These are phyloP conservation scores for Rhododendron simsii DNA, from an alignment of 148 eudicot species.

Conservation along the genomic window DNA sequence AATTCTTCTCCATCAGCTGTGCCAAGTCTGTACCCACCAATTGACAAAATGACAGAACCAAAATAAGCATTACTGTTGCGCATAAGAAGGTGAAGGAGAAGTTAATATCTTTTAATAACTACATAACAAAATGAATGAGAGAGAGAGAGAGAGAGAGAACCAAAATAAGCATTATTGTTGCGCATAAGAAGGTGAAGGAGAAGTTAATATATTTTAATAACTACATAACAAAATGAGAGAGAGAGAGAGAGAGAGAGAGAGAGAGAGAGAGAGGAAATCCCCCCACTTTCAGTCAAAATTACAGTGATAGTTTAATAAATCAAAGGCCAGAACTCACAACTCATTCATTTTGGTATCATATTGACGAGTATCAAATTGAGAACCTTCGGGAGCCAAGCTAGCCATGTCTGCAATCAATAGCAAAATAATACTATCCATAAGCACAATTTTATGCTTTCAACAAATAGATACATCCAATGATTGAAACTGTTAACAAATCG, in stretches of 20 bases:
- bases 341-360: slow-evolving; percentile 31
- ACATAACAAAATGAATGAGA: too few species aligned
- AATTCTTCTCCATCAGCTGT: slow-evolving; percentile 27
- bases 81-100: too few species aligned
- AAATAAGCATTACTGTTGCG: background rate
- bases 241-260: too few species aligned
- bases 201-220: too few species aligned
- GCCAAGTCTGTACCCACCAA: slow-evolving; percentile 22
- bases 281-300: too few species aligned
- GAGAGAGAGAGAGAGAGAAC: too few species aligned
- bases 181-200: too few species aligned
- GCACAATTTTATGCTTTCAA: background rate
- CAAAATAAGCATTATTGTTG: too few species aligned
- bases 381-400: slow-evolving; percentile 19
- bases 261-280: too few species aligned
- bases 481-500: background rate
- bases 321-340: slow-evolving; percentile 16
- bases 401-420: slow-evolving; percentile 19
- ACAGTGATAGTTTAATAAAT: background rate
- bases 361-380: slow-evolving; percentile 29
- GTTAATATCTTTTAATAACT: too few species aligned
- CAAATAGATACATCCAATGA: background rate
- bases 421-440: background rate
- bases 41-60: slow-evolving; percentile 5
- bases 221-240: too few species aligned